Percentiles rank a stretch among this genome's conserved stretches.
Evolutionary conservation across 2,329 filamentous ascomycete species (phyloP).

Genomic region (Arthrobotrys entomopaga): DNA sequence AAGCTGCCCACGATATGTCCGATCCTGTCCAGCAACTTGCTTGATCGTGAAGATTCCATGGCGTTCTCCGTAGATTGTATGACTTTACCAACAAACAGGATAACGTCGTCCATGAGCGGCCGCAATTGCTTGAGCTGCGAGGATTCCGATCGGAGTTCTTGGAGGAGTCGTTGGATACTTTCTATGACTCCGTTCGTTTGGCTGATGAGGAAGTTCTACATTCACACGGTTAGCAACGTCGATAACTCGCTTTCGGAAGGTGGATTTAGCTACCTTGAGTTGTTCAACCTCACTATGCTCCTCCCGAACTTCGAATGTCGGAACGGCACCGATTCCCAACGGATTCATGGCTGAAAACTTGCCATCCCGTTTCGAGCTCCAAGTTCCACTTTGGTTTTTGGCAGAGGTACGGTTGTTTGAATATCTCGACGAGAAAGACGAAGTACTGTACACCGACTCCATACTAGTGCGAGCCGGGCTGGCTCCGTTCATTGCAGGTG

Average conservation of each 20-base stretch:
- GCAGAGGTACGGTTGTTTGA: slow-evolving; percentile 45
- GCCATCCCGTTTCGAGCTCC: slow-evolving; percentile 42
- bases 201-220: slow-evolving; percentile 67
- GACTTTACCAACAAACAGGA: slow-evolving; percentile 75
- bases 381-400: slow-evolving; percentile 52
- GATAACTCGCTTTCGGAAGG: not conserved
- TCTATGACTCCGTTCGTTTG: slow-evolving; percentile 82
- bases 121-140: slow-evolving; percentile 73
- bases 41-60: slow-evolving; percentile 60
- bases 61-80: slow-evolving; percentile 72
- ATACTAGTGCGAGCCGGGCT: slow-evolving; percentile 57
- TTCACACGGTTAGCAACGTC: slow-evolving; percentile 17
- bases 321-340: slow-evolving; percentile 36
- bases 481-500: slow-evolving; percentile 59
- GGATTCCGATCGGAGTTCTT: slow-evolving; percentile 72
- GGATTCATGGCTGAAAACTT: slow-evolving; percentile 51
- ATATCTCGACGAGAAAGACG: slow-evolving; percentile 53
- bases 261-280: slow-evolving; percentile 27
- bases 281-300: slow-evolving; percentile 50
- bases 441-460: slow-evolving; percentile 59
- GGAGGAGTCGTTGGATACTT: slow-evolving; percentile 82
- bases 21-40: slow-evolving; percentile 57
- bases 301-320: slow-evolving; percentile 51
- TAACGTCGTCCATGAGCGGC: slow-evolving; percentile 72
- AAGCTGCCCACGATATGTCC: slow-evolving; percentile 67